Evolutionary conservation across 495 filamentous ascomycete genomes (phyloP).

Genomic region (Aspergillus heteromorphus): DNA sequence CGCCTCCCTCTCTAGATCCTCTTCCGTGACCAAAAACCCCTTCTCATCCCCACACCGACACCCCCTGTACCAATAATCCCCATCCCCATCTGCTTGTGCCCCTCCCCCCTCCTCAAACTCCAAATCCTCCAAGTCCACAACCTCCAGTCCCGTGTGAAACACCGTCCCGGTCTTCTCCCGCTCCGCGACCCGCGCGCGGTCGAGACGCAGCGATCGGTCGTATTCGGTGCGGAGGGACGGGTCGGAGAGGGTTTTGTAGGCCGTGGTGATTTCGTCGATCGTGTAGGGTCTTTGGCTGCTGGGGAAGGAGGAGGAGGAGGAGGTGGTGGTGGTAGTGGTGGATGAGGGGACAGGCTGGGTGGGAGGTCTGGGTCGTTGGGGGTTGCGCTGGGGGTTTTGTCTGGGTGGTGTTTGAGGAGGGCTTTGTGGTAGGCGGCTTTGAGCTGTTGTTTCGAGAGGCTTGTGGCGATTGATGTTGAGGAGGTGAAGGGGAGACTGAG

Average conservation of each 20-base stretch:
- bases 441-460: conserved; percentile 43
- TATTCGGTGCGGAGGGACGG: conserved; percentile 56
- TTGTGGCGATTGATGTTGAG: conserved; percentile 4
- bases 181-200: conserved; percentile 21
- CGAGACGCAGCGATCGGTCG: conserved; percentile 50
- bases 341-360: too few relatives aligned
- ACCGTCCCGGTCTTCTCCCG: conserved; percentile 25
- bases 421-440: conserved; percentile 76
- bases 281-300: conserved; percentile 33
- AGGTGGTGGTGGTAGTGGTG: neutral
- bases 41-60: conserved; percentile 79
- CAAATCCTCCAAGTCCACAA: conserved; percentile 79
- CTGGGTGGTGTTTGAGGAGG: conserved; percentile 74
- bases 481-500: conserved; percentile 41
- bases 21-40: conserved; percentile 65
- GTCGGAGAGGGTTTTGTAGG: conserved; percentile 66
- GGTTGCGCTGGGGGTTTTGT: conserved; percentile 49
- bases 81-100: too few relatives aligned
- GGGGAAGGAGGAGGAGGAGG: too few relatives aligned
- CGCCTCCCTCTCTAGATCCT: conserved; percentile 60
- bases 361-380: conserved; percentile 1
- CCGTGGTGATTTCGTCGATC: conserved; percentile 74
- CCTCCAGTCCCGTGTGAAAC: conserved; percentile 67
- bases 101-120: conserved; percentile 42
- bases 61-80: conserved; percentile 53